phyloP scores from a whole-genome alignment of 2,329 filamentous ascomycete species.

The Xylariaceae sp. region DNA sequence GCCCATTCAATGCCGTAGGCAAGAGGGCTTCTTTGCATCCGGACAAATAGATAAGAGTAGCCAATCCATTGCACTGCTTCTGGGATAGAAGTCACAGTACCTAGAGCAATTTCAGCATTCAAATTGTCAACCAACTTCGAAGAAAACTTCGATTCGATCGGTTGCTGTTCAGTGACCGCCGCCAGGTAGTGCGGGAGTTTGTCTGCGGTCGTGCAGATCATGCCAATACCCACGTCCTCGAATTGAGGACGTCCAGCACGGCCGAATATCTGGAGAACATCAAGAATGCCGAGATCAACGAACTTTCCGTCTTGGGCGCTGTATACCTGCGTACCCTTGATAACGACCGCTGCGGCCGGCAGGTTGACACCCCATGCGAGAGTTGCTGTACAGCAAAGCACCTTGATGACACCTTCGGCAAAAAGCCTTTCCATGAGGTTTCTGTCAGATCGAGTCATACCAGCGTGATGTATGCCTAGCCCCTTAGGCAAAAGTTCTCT shows the following conservation, averaged over 20 bases:
- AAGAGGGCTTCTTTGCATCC: conserved; percentile 90
- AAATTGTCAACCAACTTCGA: conserved; percentile 93
- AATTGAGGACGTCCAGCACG: conserved; percentile 97
- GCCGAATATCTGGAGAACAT: conserved; percentile 97
- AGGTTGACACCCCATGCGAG: conserved; percentile 99
- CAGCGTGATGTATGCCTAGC: conserved; percentile 93
- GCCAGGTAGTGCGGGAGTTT: conserved; percentile 88
- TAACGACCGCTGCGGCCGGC: conserved; percentile 92
- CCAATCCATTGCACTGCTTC: conserved; percentile 98
- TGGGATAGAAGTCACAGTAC: conserved; percentile 90
- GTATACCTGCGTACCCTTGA: conserved; percentile 97
- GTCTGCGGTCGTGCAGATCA: conserved; percentile 96
- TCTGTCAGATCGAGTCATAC: conserved; percentile 91
- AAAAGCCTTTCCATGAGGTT: conserved; percentile 97
- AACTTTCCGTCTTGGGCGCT: conserved; percentile 97
- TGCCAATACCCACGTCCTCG: conserved; percentile 95
- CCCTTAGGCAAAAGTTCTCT: conserved; percentile 89
- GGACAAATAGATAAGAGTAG: conserved; percentile 95
- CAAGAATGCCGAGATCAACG: conserved; percentile 91
- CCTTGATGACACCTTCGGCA: conserved; percentile 87
- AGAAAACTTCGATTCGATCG: conserved; percentile 96
- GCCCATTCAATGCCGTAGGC: conserved; percentile 95
- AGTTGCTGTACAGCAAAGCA: conserved; percentile 97
- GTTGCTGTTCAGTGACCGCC: conserved; percentile 92
- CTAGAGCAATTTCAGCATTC: conserved; percentile 91